Evolutionary conservation across 805 yeast species (phyloP), one percentile per base, ranked within the genome.

Genomic region (Schwanniomyces sp.): DNA sequence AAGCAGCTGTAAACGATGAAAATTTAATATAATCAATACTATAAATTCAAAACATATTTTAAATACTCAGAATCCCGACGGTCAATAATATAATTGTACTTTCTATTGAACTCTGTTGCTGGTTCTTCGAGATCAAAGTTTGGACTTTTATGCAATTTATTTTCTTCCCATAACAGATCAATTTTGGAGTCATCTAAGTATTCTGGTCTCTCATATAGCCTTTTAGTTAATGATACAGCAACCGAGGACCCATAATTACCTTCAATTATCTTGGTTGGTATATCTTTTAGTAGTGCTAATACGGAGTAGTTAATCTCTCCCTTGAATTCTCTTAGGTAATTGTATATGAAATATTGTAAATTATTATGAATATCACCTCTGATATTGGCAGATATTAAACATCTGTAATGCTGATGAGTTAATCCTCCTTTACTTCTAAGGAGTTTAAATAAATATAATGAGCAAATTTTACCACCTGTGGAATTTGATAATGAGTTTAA

Each of bases 401-500:
- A 47, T 9, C 48, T 41, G 51, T 65, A 65, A 21, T 57, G 51
- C 2, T 51, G 40, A 9, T 51, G 50, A 5, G 62, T 53, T 2
- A 64, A 11, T 3, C 45, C 34, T 0, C 40, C 29, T 0, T 32
- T 45, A 1, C 18, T 7, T 28, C 56, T 56, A 44, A 70, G 50
- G 41, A 55, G 59, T 18, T 54, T 38, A 47, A 54, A 67, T 5
- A 69, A 36, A 1, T 50, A 40, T 7, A 63, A 27, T 1, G 75
- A 63, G 8, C 62, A 61, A 25, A 52, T 44, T 47, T 63, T 66
- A 7, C 64, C 55, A 0, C 69, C 66, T 4, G 62, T 54, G 0
- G 72, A 63, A 16, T 50, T 53, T 4, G 67, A 52, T 17, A 70
- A 27, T 6, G 72, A 52, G 27, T 58, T 49, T 12, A 64, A 32